Percentiles rank a stretch among this genome's conserved stretches.
phyloP scores from a whole-genome alignment of 495 filamentous ascomycete genomes.

The Ascodesmis nigricans region DNA sequence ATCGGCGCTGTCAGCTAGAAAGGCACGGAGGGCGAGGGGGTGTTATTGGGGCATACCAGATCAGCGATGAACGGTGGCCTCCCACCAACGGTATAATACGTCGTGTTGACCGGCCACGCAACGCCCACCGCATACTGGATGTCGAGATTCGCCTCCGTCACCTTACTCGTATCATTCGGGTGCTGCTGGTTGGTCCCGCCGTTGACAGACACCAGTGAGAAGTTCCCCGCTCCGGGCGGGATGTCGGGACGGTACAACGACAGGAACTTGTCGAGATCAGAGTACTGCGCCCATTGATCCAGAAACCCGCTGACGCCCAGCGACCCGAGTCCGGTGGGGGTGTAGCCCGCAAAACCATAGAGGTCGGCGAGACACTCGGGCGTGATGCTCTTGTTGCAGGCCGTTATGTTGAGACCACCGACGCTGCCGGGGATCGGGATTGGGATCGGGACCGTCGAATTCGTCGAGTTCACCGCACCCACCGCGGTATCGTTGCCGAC shows the following conservation, averaged over 20 bases:
- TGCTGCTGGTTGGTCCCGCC: conserved; percentile 33
- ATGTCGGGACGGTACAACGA: conserved; percentile 30
- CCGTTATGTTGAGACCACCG: no score
- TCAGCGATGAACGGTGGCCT: conserved; percentile 35
- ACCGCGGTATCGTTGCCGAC: no score
- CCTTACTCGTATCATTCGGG: conserved; percentile 21
- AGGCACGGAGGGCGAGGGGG: no score
- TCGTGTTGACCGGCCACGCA: conserved; percentile 34
- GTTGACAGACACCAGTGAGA: conserved; percentile 39
- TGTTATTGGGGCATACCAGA: conserved; percentile 14
- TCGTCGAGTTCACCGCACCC: no score
- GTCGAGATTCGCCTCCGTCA: conserved; percentile 48
- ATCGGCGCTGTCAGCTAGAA: conserved; percentile 26
- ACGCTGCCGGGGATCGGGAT: no score
- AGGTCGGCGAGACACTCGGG: conserved; percentile 37
- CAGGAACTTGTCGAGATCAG: conserved; percentile 35
- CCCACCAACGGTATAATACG: conserved; percentile 46
- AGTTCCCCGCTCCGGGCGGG: conserved; percentile 29
- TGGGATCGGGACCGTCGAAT: no score
- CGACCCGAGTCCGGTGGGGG: conserved; percentile 23
- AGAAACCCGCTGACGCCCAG: conserved; percentile 51
- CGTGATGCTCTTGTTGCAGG: conserved; percentile 30
- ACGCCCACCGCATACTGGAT: conserved; percentile 45
- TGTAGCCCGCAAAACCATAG: conserved; percentile 35
- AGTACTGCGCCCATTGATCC: conserved; percentile 39